Evolutionary conservation across 441 rosid species (phyloP).

Genomic region (Bocquillonia castaneifolia): DNA sequence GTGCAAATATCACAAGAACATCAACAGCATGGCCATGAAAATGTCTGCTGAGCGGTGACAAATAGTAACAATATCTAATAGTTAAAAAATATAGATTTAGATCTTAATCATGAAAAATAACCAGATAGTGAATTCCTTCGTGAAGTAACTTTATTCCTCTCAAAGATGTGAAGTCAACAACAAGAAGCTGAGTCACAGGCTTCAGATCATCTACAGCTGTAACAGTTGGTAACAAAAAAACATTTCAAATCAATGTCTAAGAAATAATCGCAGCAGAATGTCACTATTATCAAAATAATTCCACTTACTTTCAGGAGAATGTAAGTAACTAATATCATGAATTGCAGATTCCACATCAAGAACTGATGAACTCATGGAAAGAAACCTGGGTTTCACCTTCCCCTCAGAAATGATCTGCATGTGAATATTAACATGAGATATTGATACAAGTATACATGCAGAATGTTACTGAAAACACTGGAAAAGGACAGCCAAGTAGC

Average conservation of each 20-base stretch:
- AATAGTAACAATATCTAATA: slow-evolving; percentile 10
- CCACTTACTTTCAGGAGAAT: slow-evolving; percentile 83
- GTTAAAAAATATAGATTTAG: slow-evolving; percentile 7
- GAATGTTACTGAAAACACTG: neutral
- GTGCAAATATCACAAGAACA: slow-evolving; percentile 25
- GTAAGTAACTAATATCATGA: slow-evolving; percentile 71
- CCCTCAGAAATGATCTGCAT: slow-evolving; percentile 63
- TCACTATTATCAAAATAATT: slow-evolving; percentile 8
- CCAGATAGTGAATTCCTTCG: slow-evolving; percentile 91
- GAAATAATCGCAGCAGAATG: slow-evolving; percentile 18
- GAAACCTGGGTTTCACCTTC: slow-evolving; percentile 63
- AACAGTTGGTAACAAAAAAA: slow-evolving; percentile 26
- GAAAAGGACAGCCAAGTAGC: neutral
- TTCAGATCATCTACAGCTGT: slow-evolving; percentile 80
- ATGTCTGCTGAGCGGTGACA: neutral
- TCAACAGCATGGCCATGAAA: slow-evolving; percentile 17
- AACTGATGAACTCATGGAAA: slow-evolving; percentile 59
- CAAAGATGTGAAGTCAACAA: slow-evolving; percentile 64
- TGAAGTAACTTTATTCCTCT: slow-evolving; percentile 78
- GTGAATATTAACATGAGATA: slow-evolving; percentile 25
- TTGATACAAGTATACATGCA: slow-evolving; percentile 7
- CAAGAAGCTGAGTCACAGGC: slow-evolving; percentile 93
- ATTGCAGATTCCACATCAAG: slow-evolving; percentile 59
- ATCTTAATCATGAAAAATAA: slow-evolving; percentile 30
- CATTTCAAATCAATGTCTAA: slow-evolving; percentile 22